Evolutionary conservation across 768 basidiomycete genomes (phyloP), one percentile per base, ranked within the genome.

Genomic region (Suillus occidentalis): DNA sequence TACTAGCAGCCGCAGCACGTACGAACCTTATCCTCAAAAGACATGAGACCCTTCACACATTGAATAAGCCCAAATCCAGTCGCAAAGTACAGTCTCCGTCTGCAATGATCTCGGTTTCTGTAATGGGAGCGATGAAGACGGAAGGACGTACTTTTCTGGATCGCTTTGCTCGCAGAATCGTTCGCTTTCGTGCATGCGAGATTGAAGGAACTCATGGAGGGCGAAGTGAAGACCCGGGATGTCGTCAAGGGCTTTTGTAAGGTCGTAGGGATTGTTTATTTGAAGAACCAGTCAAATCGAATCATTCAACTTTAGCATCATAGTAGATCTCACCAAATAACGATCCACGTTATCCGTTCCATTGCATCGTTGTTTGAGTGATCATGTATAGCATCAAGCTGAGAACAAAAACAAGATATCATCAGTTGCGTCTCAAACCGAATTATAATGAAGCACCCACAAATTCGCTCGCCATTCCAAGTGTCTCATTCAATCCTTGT

Each of bases 371-470:
- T 91, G 71, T 97, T 97, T 60, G 97, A 77, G 71, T 97, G 94
- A 69, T 97, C 94, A 70, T 97, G 95, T 68, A 97, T 96, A 52
- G 91, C 91, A 68, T 94, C 92, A 66, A 96, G 82, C 93, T 95
- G 65, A n/a, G 62, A 31, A 60, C 53, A 40, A 25, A 25, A 25
- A 18, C 9, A 42, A 59, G 12, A 20, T 13, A 5, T 18, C 18
- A 28, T 59, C 28, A 59, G 40, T 43, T 42, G 25, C 58, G 9
- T 42, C 39, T 40, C 40, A 59, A 18, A 3, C 42, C 42, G 43
- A 42, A 64, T 60, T 58, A 60, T 42, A 60, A 2, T 28, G 36
- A 62, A 37, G 83, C 92, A 83, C 92, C 69, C 72, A 95, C 93
- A 74, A 98, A 85, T 78, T 94, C 94, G 69, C 91, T 92, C 16